phyloP scores from a whole-genome alignment of 805 yeast species.

The Teunomyces barrocoloradensis region DNA sequence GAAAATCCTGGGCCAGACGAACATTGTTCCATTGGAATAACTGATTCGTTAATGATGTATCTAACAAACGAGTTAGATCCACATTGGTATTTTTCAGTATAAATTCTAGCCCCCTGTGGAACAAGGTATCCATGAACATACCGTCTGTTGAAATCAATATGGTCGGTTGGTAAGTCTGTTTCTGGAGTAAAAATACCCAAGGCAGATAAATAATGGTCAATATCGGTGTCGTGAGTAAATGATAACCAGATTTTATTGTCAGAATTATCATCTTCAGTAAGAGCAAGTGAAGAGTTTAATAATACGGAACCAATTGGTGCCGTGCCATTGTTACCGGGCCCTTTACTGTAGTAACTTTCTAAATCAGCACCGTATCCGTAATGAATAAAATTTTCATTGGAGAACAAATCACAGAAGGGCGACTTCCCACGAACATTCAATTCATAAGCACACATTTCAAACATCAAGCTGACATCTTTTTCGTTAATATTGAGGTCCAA shows the following conservation, averaged over 20 bases:
- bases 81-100: slow-evolving; percentile 36
- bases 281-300: slow-evolving; percentile 47
- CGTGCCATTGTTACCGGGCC: slow-evolving; percentile 60
- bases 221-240: slow-evolving; percentile 73
- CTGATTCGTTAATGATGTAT: slow-evolving; percentile 40
- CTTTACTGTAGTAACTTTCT: slow-evolving; percentile 56
- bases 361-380: slow-evolving; percentile 62
- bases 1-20: slow-evolving; percentile 42
- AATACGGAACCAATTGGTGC: slow-evolving; percentile 60
- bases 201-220: slow-evolving; percentile 61
- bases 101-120: slow-evolving; percentile 42
- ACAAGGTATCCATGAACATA: slow-evolving; percentile 42
- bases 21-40: slow-evolving; percentile 34
- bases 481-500: slow-evolving; percentile 42
- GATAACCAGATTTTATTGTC: slow-evolving; percentile 59
- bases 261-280: slow-evolving; percentile 42
- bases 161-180: slow-evolving; percentile 42
- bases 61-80: slow-evolving; percentile 32
- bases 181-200: slow-evolving; percentile 53
- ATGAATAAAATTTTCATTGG: slow-evolving; percentile 63
- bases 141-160: slow-evolving; percentile 45
- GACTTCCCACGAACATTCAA: slow-evolving; percentile 67
- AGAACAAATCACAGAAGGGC: slow-evolving; percentile 64
- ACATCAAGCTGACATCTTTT: slow-evolving; percentile 50
- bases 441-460: slow-evolving; percentile 72